phyloP scores from a whole-genome alignment of 2,329 filamentous ascomycete genomes.

The Tolypocladium sp. region DNA sequence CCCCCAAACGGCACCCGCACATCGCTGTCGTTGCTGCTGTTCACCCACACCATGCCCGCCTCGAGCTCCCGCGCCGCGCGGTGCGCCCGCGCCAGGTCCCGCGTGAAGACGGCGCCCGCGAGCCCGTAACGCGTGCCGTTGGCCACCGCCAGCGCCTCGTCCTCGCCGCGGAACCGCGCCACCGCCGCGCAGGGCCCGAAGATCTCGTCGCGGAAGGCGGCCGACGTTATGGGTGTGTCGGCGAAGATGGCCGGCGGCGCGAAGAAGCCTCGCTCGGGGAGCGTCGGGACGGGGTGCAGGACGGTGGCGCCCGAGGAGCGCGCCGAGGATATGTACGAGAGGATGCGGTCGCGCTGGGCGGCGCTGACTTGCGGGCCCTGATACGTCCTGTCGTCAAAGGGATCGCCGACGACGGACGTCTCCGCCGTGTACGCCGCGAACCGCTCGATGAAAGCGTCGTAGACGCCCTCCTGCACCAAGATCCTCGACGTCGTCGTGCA shows the following conservation, averaged over 20 bases:
- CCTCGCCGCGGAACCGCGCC: conserved; percentile 30
- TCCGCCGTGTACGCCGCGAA: conserved; percentile 52
- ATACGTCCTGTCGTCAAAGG: conserved; percentile 59
- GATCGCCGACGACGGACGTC: conserved; percentile 58
- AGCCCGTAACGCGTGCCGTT: conserved; percentile 52
- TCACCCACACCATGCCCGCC: conserved; percentile 48
- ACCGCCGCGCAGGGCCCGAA: conserved; percentile 36
- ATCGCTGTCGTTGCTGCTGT: conserved; percentile 35
- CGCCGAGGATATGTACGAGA: conserved; percentile 47
- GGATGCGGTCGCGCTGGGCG: conserved; percentile 59
- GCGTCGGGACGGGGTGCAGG: conserved; percentile 51
- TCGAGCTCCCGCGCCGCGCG: conserved; percentile 47
- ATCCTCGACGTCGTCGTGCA: conserved; percentile 58
- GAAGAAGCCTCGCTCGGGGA: conserved; percentile 31
- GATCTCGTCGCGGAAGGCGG: conserved; percentile 35
- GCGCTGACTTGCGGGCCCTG: conserved; percentile 69
- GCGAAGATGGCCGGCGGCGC: conserved; percentile 37
- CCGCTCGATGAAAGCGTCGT: conserved; percentile 52
- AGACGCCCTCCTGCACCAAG: conserved; percentile 51
- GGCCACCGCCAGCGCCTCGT: conserved; percentile 31
- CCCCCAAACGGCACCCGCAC: conserved; percentile 35
- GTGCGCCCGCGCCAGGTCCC: conserved; percentile 42
- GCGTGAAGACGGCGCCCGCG: conserved; percentile 52
- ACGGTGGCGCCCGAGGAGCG: conserved; percentile 49
- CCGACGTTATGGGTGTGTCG: conserved; percentile 31